Evolutionary conservation across 2,329 filamentous ascomycete genomes (phyloP).

Genomic region (Fusarium cicatricum): DNA sequence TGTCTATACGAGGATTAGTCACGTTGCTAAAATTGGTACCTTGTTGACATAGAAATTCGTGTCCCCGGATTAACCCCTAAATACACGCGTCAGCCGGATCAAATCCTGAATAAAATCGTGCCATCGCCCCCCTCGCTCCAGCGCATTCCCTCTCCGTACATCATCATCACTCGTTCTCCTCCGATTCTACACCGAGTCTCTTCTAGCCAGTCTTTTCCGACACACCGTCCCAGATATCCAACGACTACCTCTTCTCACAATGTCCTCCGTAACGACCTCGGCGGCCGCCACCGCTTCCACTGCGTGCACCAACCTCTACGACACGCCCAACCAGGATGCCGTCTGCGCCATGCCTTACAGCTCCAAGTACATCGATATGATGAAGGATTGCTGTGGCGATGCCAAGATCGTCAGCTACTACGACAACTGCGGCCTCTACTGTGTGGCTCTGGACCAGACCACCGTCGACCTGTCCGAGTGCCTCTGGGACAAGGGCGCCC

Average conservation of each 20-base stretch:
- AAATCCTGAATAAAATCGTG: constrained; percentile 21
- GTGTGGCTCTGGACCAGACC: constrained; percentile 48
- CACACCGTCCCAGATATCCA: background rate
- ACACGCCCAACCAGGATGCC: constrained; percentile 54
- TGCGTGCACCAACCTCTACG: constrained; percentile 45
- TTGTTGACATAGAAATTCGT: constrained; percentile 4
- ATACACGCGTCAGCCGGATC: constrained; percentile 12
- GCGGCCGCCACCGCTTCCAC: constrained; percentile 17
- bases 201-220: constrained; percentile 5
- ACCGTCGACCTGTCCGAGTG: constrained; percentile 47
- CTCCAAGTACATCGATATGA: constrained; percentile 52
- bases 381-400: constrained; percentile 55
- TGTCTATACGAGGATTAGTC: constrained; percentile 25
- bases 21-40: constrained; percentile 24
- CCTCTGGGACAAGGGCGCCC: constrained; percentile 50
- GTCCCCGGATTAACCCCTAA: constrained; percentile 32
- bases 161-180: constrained; percentile 11
- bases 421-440: constrained; percentile 60
- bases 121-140: constrained; percentile 1
- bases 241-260: constrained; percentile 1
- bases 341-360: constrained; percentile 54
- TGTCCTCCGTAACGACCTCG: constrained; percentile 35
- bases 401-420: constrained; percentile 56
- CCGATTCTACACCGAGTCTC: constrained; percentile 1
- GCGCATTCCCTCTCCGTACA: background rate